phyloP scores from a whole-genome alignment of 2,329 filamentous ascomycete genomes.

The Colletotrichum gigasporum region DNA sequence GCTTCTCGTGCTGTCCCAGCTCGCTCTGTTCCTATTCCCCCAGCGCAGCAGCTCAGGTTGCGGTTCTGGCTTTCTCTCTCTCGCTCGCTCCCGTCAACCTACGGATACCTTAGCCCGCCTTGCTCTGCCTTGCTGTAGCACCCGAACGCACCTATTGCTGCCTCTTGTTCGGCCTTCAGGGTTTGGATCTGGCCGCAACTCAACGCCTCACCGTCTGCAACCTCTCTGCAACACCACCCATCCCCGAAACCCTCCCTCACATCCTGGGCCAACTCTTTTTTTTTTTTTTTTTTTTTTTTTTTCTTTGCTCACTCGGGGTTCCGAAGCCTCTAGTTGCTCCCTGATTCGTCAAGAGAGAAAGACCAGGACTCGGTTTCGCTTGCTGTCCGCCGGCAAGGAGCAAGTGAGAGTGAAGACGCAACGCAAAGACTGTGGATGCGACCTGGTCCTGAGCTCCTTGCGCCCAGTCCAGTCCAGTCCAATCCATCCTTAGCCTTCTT shows the following conservation, averaged over 20 bases:
- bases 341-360: too few relatives aligned
- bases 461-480: too few relatives aligned
- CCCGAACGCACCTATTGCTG: neutral
- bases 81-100: neutral
- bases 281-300: neutral
- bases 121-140: neutral
- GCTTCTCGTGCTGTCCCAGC: constrained; percentile 17
- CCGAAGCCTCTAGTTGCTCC: neutral
- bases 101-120: neutral
- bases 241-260: constrained; percentile 1
- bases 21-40: constrained; percentile 4
- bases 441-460: neutral
- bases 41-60: too few relatives aligned
- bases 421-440: neutral
- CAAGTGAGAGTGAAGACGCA: neutral
- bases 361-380: too few relatives aligned
- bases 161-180: constrained; percentile 4
- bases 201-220: constrained; percentile 5
- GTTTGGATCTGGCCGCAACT: constrained; percentile 16
- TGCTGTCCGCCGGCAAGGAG: neutral
- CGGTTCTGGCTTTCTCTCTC: neutral
- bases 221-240: constrained; percentile 14
- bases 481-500: neutral
- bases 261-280: neutral
- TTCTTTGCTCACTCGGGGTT: neutral